These are phyloP conservation scores for Hypomontagnella submonticulosa DNA, from an alignment of 495 filamentous ascomycete genomes.

Conservation along the genomic window DNA sequence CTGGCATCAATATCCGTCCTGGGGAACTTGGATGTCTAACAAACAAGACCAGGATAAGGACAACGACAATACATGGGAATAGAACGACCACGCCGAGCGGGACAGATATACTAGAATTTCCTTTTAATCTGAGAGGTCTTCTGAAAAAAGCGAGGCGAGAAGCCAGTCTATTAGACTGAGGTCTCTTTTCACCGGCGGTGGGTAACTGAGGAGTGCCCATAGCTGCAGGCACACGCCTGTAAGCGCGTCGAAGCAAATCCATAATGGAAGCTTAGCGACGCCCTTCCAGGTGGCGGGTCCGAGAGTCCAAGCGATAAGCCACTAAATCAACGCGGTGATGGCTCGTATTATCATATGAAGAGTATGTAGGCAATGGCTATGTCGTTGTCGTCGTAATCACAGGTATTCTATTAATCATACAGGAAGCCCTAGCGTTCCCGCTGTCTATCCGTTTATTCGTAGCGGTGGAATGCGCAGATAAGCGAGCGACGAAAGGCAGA, in stretches of 20 bases:
- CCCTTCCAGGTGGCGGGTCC: slow-evolving; percentile 13
- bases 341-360: slow-evolving; percentile 1
- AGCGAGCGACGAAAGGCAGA: slow-evolving; percentile 45
- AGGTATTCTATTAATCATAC: slow-evolving; percentile 29
- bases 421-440: slow-evolving; percentile 16
- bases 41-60: slow-evolving; percentile 90
- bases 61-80: slow-evolving; percentile 91
- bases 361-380: slow-evolving; percentile 6
- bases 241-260: slow-evolving; percentile 66
- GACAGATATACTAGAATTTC: slow-evolving; percentile 93
- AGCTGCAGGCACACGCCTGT: slow-evolving; percentile 59
- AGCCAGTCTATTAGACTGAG: slow-evolving; percentile 51
- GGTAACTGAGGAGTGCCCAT: slow-evolving; percentile 54
- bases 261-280: slow-evolving; percentile 50
- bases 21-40: slow-evolving; percentile 87
- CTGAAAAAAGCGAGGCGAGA: slow-evolving; percentile 82
- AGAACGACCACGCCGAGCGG: slow-evolving; percentile 91
- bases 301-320: background rate
- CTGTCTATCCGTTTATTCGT: slow-evolving; percentile 33
- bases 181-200: slow-evolving; percentile 58
- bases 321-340: background rate
- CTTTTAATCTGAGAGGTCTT: slow-evolving; percentile 88
- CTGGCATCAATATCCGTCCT: slow-evolving; percentile 85
- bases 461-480: slow-evolving; percentile 29
- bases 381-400: slow-evolving; percentile 22